A percentile compares a stretch with the other conserved stretches of the same genome.
These are phyloP conservation scores for Corylus heterophylla DNA, from an alignment of 306 rosid species.

Conservation along the genomic window DNA sequence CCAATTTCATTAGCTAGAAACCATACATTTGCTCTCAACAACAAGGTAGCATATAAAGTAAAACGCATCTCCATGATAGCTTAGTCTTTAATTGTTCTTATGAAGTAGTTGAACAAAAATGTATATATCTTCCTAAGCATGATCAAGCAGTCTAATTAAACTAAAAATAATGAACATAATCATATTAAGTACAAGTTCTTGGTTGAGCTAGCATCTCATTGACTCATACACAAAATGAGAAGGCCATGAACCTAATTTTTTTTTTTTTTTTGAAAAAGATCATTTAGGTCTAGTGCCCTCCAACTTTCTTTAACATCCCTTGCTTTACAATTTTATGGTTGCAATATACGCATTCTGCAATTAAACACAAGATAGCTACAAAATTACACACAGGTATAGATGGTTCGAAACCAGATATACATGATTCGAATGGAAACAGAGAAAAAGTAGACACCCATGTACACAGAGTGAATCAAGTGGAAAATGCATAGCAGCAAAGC, in stretches of 20 bases:
- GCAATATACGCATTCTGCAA: too few species aligned
- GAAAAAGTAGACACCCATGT: neutral
- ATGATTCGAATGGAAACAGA: neutral
- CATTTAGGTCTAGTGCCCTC: too few species aligned
- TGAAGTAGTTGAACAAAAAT: neutral
- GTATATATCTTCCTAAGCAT: neutral
- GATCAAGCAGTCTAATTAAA: neutral
- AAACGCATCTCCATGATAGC: neutral
- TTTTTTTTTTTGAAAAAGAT: too few species aligned
- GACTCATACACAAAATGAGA: neutral
- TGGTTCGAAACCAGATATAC: neutral
- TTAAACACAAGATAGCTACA: too few species aligned
- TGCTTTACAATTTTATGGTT: too few species aligned
- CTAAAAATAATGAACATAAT: neutral
- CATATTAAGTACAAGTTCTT: neutral
- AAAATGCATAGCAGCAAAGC: neutral
- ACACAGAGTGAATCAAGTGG: neutral
- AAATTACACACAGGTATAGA: too few species aligned
- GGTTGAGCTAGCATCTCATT: neutral
- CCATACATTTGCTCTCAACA: neutral
- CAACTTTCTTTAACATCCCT: too few species aligned
- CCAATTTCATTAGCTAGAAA: neutral
- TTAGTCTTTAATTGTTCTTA: neutral
- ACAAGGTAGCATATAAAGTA: neutral
- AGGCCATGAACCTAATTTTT: neutral